Percentiles rank a stretch among this genome's conserved stretches.
These are phyloP conservation scores for Clitoria ternatea DNA, from an alignment of 306 rosid genomes.

Conservation along the genomic window DNA sequence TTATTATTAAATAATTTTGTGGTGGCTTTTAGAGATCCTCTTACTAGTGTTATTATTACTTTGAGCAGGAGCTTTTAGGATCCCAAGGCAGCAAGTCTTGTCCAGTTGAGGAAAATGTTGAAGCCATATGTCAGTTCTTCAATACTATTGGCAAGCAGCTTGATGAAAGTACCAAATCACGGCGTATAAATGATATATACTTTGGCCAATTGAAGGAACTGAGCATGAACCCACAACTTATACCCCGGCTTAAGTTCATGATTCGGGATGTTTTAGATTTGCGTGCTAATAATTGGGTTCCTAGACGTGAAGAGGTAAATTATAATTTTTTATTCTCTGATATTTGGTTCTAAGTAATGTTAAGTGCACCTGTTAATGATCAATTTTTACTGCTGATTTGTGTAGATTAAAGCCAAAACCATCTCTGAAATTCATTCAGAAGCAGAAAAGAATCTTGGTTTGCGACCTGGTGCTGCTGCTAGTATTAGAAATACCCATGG, in stretches of 20 bases:
- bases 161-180: slow-evolving; percentile 56
- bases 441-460: slow-evolving; percentile 80
- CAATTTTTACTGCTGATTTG: slow-evolving; percentile 11
- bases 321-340: background rate
- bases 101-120: slow-evolving; percentile 85
- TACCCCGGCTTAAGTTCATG: slow-evolving; percentile 66
- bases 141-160: slow-evolving; percentile 79
- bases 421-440: slow-evolving; percentile 81
- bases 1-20: background rate
- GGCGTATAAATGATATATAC: slow-evolving; percentile 56
- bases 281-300: slow-evolving; percentile 74
- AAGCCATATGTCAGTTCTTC: slow-evolving; percentile 83
- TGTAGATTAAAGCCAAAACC: slow-evolving; percentile 81
- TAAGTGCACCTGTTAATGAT: background rate
- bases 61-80: slow-evolving; percentile 70
- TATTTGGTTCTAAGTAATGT: background rate
- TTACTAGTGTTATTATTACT: background rate
- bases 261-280: slow-evolving; percentile 59
- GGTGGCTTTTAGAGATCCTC: background rate
- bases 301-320: slow-evolving; percentile 78
- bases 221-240: slow-evolving; percentile 53
- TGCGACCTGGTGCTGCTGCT: slow-evolving; percentile 84
- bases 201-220: slow-evolving; percentile 61
- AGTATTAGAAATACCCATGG: slow-evolving; percentile 62
- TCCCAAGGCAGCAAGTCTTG: slow-evolving; percentile 43